Conservation (phyloP, 2,329 filamentous ascomycete genomes). For the Fusarium algeriense region DNA sequence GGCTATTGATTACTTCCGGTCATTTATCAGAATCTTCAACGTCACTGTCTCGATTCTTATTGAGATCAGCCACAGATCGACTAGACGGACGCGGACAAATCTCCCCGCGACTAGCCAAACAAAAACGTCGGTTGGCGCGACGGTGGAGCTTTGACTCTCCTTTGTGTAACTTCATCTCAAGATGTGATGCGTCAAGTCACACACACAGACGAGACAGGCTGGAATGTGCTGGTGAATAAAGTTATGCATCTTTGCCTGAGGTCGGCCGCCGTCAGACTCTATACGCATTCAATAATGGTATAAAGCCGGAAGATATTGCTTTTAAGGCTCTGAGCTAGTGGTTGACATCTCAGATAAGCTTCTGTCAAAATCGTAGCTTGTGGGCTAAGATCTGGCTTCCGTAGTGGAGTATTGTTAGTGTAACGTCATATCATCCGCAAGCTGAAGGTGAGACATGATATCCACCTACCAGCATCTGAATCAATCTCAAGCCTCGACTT, state of each 20-base stretch:
- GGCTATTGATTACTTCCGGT: neutral
- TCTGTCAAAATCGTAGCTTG: constrained; percentile 4
- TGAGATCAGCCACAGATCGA: neutral
- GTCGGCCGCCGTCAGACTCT: constrained; percentile 3
- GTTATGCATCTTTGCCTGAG: neutral
- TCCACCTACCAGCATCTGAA: neutral
- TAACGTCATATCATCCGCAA: neutral
- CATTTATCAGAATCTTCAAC: neutral
- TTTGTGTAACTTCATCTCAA: constrained; percentile 7
- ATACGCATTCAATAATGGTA: neutral
- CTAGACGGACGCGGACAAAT: constrained; percentile 9
- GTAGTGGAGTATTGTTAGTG: neutral
- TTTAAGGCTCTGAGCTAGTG: neutral
- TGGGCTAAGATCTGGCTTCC: constrained; percentile 1
- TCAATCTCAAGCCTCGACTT: neutral
- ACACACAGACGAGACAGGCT: neutral
- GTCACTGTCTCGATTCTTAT: neutral
- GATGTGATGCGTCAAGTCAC: neutral
- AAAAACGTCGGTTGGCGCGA: neutral
- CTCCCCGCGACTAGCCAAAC: neutral
- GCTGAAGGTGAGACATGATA: constrained; percentile 2
- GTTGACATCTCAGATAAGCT: constrained; percentile 12
- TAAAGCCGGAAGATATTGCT: neutral
- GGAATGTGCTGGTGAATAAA: neutral
- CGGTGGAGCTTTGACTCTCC: constrained; percentile 2